Conservation (phyloP, 1,139 yeast species). For the Kodamaea suecica region DNA sequence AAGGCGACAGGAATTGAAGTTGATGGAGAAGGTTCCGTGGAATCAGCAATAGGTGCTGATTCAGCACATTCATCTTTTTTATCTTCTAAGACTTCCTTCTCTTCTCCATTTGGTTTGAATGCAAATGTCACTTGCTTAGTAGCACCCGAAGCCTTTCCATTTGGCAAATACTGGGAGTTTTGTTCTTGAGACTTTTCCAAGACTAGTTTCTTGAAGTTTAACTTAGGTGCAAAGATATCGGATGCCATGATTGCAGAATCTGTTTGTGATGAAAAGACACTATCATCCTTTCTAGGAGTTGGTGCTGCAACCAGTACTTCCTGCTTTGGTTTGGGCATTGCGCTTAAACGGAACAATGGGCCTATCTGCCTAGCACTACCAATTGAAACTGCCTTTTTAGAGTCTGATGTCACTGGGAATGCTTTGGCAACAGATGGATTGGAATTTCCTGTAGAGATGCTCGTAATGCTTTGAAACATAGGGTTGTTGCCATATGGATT, state of each 20-base stretch:
- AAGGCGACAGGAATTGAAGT: background rate
- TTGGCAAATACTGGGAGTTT: conserved; percentile 10
- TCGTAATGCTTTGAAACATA: conserved; percentile 48
- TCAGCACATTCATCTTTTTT: conserved; percentile 1
- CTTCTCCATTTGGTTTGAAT: conserved; percentile 16
- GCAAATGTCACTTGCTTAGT: conserved; percentile 38
- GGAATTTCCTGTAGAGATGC: conserved; percentile 11
- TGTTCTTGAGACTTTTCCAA: conserved; percentile 43
- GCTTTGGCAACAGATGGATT: conserved; percentile 3
- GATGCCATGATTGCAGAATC: conserved; percentile 69
- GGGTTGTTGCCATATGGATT: conserved; percentile 78
- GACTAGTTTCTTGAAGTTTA: conserved; percentile 54
- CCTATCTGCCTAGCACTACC: conserved; percentile 62
- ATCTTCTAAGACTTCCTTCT: conserved; percentile 4
- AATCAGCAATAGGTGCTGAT: background rate
- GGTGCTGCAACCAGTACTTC: conserved; percentile 7
- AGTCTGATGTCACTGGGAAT: background rate
- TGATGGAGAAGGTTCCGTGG: background rate
- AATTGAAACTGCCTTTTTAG: conserved; percentile 54
- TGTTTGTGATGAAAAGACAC: conserved; percentile 32
- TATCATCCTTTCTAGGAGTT: conserved; percentile 15
- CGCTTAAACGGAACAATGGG: conserved; percentile 39
- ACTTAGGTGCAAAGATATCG: conserved; percentile 69
- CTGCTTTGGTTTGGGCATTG: conserved; percentile 12
- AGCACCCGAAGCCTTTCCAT: conserved; percentile 6